phyloP scores from a whole-genome alignment of 148 eudicot genomes.

The Polygonum maritimum region DNA sequence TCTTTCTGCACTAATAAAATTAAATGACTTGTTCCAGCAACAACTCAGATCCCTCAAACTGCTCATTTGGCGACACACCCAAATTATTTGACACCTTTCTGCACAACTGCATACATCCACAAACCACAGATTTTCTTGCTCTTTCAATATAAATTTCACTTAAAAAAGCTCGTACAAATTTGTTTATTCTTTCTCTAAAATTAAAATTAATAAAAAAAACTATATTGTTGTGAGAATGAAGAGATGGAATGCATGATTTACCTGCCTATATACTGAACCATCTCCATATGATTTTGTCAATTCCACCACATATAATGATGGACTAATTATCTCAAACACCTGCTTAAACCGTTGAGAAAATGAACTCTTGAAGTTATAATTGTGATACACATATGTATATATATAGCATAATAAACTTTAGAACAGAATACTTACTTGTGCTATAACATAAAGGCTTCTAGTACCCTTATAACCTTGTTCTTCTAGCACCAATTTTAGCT shows the following conservation, averaged over 20 bases:
- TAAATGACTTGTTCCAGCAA: not conserved
- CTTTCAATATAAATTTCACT: not conserved
- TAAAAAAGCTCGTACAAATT: not conserved
- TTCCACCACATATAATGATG: slow-evolving; percentile 74
- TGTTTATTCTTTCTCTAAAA: not conserved
- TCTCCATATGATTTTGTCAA: slow-evolving; percentile 72
- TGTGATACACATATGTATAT: not conserved
- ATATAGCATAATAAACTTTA: not conserved
- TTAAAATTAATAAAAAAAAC: too few species aligned
- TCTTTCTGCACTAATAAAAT: not conserved
- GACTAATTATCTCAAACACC: slow-evolving; percentile 77
- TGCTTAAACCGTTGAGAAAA: slow-evolving; percentile 15
- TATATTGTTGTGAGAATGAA: not conserved
- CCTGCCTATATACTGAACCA: slow-evolving; percentile 68
- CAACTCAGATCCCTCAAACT: slow-evolving; percentile 24
- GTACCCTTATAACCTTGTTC: slow-evolving; percentile 44
- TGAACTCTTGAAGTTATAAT: not conserved
- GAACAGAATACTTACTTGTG: slow-evolving; percentile 53
- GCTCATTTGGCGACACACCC: slow-evolving; percentile 47
- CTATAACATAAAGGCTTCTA: slow-evolving; percentile 60
- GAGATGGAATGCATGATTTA: slow-evolving; percentile 10
- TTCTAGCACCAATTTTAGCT: slow-evolving; percentile 68
- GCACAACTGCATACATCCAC: slow-evolving; percentile 37
- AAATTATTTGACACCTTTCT: slow-evolving; percentile 54
- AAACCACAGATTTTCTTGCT: not conserved